Evolutionary conservation across 106 monocot genomes (phyloP).

Genomic region (Triglochin maritima): DNA sequence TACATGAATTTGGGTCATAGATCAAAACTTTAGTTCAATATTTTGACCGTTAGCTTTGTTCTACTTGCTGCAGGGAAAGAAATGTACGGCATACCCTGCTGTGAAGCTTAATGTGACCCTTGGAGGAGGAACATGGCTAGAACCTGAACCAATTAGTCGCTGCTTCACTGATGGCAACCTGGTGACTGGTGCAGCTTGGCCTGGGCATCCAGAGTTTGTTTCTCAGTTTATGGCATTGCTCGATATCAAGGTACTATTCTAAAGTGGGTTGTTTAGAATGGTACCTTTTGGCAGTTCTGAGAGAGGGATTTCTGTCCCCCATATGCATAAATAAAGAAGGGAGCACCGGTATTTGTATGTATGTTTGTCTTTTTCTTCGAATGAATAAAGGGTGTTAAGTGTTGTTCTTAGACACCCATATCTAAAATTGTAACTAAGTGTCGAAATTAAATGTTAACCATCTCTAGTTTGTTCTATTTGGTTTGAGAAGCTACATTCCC

Average conservation of each 20-base stretch:
- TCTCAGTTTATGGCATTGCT: slow-evolving; percentile 83
- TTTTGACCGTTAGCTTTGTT: too few relatives aligned
- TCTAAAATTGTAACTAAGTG: too few relatives aligned
- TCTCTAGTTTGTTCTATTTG: too few relatives aligned
- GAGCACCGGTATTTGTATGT: background rate
- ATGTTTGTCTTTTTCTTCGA: too few relatives aligned
- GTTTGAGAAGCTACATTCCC: too few relatives aligned
- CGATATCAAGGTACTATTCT: slow-evolving; percentile 66
- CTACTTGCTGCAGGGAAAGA: slow-evolving; percentile 48
- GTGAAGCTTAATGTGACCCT: slow-evolving; percentile 90
- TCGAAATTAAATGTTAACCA: too few relatives aligned
- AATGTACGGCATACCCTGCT: slow-evolving; percentile 88
- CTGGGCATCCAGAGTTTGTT: slow-evolving; percentile 84
- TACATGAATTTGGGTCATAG: background rate
- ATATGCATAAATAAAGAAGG: background rate
- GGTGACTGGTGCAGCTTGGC: slow-evolving; percentile 94
- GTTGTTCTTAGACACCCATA: too few relatives aligned
- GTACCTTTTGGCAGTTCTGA: background rate
- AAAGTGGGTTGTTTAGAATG: background rate
- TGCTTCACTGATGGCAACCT: slow-evolving; percentile 88
- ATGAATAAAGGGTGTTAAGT: too few relatives aligned
- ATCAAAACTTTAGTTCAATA: background rate
- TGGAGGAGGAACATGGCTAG: slow-evolving; percentile 72
- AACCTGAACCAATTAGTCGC: slow-evolving; percentile 68
- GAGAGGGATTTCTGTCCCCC: background rate